Conservation (phyloP, 306 rosid species). For the Malus asiatica region DNA sequence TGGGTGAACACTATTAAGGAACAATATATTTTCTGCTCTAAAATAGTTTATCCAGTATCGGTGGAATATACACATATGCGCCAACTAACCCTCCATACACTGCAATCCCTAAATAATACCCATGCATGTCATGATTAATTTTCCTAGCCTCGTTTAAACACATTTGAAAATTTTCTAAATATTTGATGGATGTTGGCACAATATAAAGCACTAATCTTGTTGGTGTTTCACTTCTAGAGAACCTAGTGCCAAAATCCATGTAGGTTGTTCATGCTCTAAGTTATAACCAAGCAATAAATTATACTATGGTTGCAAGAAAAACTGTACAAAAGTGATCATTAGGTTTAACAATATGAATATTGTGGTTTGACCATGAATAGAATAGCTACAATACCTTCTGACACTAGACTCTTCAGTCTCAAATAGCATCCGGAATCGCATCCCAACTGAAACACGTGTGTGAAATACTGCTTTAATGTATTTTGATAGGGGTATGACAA, state of each 20-base stretch:
- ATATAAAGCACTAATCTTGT: neutral
- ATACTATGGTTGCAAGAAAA: neutral
- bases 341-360: neutral
- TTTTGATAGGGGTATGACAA: slow-evolving; percentile 72
- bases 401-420: slow-evolving; percentile 91
- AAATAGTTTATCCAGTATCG: neutral
- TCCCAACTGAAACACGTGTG: slow-evolving; percentile 83
- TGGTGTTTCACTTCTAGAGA: neutral
- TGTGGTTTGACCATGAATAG: neutral
- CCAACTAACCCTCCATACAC: neutral
- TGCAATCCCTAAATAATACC: neutral
- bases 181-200: neutral
- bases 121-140: neutral
- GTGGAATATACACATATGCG: neutral
- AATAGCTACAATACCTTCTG: slow-evolving; percentile 47
- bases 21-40: neutral
- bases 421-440: slow-evolving; percentile 90
- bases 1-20: neutral
- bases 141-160: neutral
- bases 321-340: neutral
- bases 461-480: slow-evolving; percentile 83
- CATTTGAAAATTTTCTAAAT: neutral
- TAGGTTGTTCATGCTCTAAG: neutral
- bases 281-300: neutral
- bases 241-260: neutral